Base-by-base conservation (phyloP, 345 rosid species). In the Sonneratia caseolaris region DNA sequence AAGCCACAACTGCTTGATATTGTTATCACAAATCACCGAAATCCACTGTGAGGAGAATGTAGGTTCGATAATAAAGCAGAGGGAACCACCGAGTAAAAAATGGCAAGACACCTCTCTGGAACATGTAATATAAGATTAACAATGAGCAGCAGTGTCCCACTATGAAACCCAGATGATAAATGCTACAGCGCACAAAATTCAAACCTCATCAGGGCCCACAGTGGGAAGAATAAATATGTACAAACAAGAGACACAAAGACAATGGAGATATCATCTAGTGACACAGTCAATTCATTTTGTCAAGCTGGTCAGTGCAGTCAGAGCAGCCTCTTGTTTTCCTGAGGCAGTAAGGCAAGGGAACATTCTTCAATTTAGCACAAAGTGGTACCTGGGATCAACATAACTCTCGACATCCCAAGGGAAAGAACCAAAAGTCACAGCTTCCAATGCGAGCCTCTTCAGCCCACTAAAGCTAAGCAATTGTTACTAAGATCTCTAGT, bases 341-440 rank as follows among this genome's bases (percentile, higher is more conserved):
- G 37, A 35, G 38, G 38, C 66, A 32, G 37, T 35, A 12, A 3
- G 10, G 0, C 36, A n/a, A 10, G 32, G 64, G 3, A 59, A 13
- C 38, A 70, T n/a, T 53, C 49, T 43, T 83, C 81, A 95, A 76
- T 92, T 88, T 55, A 82, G 62, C 69, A 87, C 97, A 69, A 95
- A 92, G 73, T 84, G 97, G 82, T 92, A 95, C 90, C 98, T 90
- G 1, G 97, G 86, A 72, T 92, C 98, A 45, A 95, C 97, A 72
- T 82, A 86, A 82, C 91, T 91, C 84, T 95, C 99, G 35, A 89
- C 98, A 49, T 92, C 98, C 98, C 99, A 95, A 1, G 92, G 94
- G 77, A 95, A 95, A 49, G 99, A 92, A 51, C 99, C 99, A 55
- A 95, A 95, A 38, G 97, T 89, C 38, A 95, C 94, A 6, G 98